Conservation (phyloP, 73 alveolate genomes). For the Blepharisma stoltei region DNA sequence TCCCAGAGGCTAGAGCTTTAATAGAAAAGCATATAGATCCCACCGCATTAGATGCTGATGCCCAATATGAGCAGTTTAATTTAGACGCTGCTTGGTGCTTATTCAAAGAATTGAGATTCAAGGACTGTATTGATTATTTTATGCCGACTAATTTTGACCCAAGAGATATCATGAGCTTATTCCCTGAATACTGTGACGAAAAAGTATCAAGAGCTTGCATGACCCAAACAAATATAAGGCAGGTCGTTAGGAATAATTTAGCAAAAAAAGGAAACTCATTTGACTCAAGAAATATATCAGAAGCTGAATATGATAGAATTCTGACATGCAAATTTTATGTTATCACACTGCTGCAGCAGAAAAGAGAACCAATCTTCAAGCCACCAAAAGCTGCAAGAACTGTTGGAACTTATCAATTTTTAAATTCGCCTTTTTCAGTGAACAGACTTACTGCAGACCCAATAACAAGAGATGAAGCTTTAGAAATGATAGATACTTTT, state of each 20-base stretch:
- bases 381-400: conserved; percentile 20
- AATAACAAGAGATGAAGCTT: conserved; percentile 4
- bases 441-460: neutral
- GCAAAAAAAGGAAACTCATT: neutral
- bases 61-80: conserved; percentile 16
- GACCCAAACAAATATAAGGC: neutral
- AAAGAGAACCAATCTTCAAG: conserved; percentile 16
- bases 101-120: conserved; percentile 11
- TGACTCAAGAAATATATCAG: neutral
- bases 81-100: conserved; percentile 33
- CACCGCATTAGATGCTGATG: neutral
- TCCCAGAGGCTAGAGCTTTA: conserved; percentile 8
- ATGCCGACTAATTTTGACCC: conserved; percentile 26
- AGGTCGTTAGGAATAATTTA: neutral
- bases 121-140: conserved; percentile 19
- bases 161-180: conserved; percentile 19
- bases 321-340: neutral
- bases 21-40: conserved; percentile 1
- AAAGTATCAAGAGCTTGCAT: neutral
- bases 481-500: conserved; percentile 22
- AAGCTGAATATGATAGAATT: neutral
- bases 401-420: neutral
- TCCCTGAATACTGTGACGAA: conserved; percentile 9
- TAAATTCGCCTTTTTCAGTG: neutral
- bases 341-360: neutral